Conservation (phyloP, 495 filamentous ascomycete species). For the Xylaria intraflava region DNA sequence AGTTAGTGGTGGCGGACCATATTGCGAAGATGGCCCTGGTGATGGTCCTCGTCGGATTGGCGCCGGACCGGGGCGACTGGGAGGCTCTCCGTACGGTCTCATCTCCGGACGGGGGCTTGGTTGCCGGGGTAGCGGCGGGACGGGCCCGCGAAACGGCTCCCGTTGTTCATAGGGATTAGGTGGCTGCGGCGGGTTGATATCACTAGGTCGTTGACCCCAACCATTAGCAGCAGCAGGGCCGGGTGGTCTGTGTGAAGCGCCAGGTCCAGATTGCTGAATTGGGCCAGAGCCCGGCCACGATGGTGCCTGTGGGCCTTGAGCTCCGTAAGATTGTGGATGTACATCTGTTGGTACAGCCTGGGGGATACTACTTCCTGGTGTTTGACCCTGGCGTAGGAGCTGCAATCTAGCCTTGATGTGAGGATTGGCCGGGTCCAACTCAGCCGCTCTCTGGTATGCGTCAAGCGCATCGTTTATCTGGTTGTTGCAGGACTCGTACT, state of each 20-base stretch:
- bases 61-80: conserved; percentile 51
- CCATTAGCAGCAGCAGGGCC: conserved; percentile 55
- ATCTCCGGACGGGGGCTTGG: conserved; percentile 64
- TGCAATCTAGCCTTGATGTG: conserved; percentile 95
- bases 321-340: conserved; percentile 72
- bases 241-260: conserved; percentile 51
- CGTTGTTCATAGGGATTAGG: conserved; percentile 73
- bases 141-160: conserved; percentile 56
- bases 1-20: conserved; percentile 49
- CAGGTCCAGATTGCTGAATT: conserved; percentile 51
- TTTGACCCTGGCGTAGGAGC: conserved; percentile 72
- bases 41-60: conserved; percentile 39
- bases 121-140: conserved; percentile 57
- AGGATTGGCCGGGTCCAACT: conserved; percentile 85
- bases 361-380: conserved; percentile 45
- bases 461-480: conserved; percentile 95
- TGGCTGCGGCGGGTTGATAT: conserved; percentile 67
- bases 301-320: conserved; percentile 64
- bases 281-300: conserved; percentile 74
- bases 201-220: conserved; percentile 72
- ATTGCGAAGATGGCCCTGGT: conserved; percentile 50
- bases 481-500: conserved; percentile 99
- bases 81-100: conserved; percentile 70
- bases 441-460: conserved; percentile 89
- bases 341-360: conserved; percentile 43